phyloP scores from a whole-genome alignment of 495 filamentous ascomycete genomes.

The Schizothecium vesticola region DNA sequence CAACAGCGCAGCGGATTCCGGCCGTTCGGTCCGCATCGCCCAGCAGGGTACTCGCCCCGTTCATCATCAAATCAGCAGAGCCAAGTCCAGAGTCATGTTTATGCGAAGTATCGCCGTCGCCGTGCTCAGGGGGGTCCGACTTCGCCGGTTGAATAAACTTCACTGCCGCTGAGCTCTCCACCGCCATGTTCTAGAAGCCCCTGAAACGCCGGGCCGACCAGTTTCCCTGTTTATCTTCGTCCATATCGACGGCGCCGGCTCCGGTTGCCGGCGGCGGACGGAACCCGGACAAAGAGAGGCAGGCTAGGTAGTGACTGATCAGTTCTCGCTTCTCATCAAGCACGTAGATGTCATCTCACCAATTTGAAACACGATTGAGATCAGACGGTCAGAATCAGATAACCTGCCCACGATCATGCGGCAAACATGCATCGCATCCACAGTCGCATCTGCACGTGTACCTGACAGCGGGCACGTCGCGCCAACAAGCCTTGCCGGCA shows the following conservation, averaged over 20 bases:
- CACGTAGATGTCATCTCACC: not conserved
- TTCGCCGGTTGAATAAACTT: too few relatives aligned
- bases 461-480: not conserved
- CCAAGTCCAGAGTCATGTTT: not conserved
- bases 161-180: not conserved
- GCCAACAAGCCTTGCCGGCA: not conserved
- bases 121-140: not conserved
- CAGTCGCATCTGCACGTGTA: not conserved
- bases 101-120: not conserved
- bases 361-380: not conserved
- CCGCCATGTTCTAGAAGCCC: not conserved
- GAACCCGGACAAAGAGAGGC: not conserved
- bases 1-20: not conserved
- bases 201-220: not conserved
- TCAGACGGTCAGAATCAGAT: not conserved
- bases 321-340: not conserved
- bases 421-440: not conserved
- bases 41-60: not conserved
- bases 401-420: not conserved
- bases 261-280: not conserved
- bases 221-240: not conserved
- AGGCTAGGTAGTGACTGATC: not conserved
- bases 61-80: not conserved
- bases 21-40: not conserved
- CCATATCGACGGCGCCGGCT: not conserved